Evolutionary conservation across 2,329 filamentous ascomycete genomes (phyloP), one percentile per base, ranked within the genome.

Genomic region (Diaporthe destruens): DNA sequence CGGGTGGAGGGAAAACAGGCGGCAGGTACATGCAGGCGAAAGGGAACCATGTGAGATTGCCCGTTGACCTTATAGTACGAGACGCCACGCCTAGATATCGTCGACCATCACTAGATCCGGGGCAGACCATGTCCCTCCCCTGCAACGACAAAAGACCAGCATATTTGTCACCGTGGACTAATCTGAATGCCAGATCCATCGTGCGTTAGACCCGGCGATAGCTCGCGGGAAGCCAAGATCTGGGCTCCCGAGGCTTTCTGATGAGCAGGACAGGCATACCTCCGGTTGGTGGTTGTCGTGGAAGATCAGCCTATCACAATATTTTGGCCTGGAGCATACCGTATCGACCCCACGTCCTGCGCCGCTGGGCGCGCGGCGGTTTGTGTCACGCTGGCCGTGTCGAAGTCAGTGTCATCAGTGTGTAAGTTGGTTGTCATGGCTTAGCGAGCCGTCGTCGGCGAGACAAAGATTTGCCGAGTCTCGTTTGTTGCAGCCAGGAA

Each of bases 401-500:
- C 9, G 47, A 39, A 66, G 61, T 25, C 61, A 51, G 29, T 29
- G 29, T 29, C 29, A 29, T 29, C 29, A 29, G 29, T 66, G 61
- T 66, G 61, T 53, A 53, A 20, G 61, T 25, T 66, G 39, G 16
- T 39, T 44, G 7, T 20, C 55, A 39, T 5, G 23, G 36, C 67
- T 61, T 71, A 67, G 57, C 67, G 42, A 39, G n/a, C n/a, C n/a
- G 34, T 20, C 53, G n/a, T 72, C 44, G 70, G 57, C 72, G 56
- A 72, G 72, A 70, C 72, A 74, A 59, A 55, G 42, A 69, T 70
- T 36, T 74, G 70, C 72, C 72, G 72, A 70, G n/a, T 49, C 16
- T 59, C 9, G 20, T 18, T 32, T 5, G 29, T 29, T 29, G 29
- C 18, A 53, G 44, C 69, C 44, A 70, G 55, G 57, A 20, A 51